These are phyloP conservation scores for Erucastrum elatum DNA, from an alignment of 345 rosid species.

Conservation along the genomic window DNA sequence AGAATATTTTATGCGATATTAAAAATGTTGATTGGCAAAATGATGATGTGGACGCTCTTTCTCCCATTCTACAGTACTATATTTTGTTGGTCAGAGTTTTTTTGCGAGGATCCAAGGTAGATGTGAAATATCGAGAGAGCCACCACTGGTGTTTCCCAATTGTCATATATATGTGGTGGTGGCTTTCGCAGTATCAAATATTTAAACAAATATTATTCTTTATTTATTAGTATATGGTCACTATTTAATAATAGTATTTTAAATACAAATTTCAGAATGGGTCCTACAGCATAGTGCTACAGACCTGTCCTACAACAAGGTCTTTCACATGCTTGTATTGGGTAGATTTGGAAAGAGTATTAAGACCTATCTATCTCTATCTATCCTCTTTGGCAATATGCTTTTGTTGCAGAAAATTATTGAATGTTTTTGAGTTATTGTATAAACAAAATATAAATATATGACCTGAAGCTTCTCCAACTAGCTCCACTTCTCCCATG, in stretches of 20 bases:
- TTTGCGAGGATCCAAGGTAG: conserved; percentile 40
- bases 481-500: conserved; percentile 79
- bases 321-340: conserved; percentile 64
- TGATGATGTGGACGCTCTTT: conserved; percentile 31
- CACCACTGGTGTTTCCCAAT: conserved; percentile 41
- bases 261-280: conserved; percentile 30
- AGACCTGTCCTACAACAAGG: conserved; percentile 59
- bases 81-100: conserved; percentile 33
- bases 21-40: conserved; percentile 24
- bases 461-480: conserved; percentile 74
- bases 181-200: conserved; percentile 21
- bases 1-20: neutral
- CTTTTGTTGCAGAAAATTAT: conserved; percentile 38
- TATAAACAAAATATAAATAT: conserved; percentile 22
- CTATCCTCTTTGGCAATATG: conserved; percentile 42
- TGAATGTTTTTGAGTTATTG: neutral
- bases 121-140: conserved; percentile 40
- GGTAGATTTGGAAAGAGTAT: conserved; percentile 35
- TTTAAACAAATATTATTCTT: neutral
- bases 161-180: conserved; percentile 39
- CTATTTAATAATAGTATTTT: neutral
- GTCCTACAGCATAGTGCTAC: conserved; percentile 46
- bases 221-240: conserved; percentile 21
- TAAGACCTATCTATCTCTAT: conserved; percentile 25
- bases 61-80: conserved; percentile 3